Evolutionary conservation across 768 basidiomycete genomes (phyloP), one percentile per base, ranked within the genome.

Genomic region (Leccinum sublutescens): DNA sequence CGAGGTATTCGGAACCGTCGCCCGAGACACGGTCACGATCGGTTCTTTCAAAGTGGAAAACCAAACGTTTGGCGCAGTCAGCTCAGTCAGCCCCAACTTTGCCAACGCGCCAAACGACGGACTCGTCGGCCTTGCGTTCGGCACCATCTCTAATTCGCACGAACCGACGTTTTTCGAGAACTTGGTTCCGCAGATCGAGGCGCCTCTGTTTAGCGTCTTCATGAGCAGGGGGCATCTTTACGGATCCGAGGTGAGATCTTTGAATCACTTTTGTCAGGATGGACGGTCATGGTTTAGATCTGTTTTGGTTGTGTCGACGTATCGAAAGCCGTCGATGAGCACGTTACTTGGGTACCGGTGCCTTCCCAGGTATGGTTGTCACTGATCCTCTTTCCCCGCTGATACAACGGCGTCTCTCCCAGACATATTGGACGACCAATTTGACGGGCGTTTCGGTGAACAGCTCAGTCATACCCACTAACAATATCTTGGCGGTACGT

Each of bases 101-200:
- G 70, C 73, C 34, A 64, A 66, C 40, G 74, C 76, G 17, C 85
- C 86, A 8, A 84, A 78, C 58, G 78, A 79, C 50, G 88, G 87
- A 11, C 74, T 88, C 11, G 67, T 86, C 7, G 87, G 87, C 25
- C 70, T 89, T 66, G 86, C 83, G 11, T 89, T 89, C 63, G 73
- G 82, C 36, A 73, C 79, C 45, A 85, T 89, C 56, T 71, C 86
- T 11, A 70, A 64, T 50, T 78, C 76, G 0, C 66, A 64, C 12
- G 61, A 77, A 54, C 77, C 80, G 8, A 88, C 87, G 0, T 82
- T 87, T 63, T 85, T 88, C 61, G 88, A 89, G 70, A 87, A 82
- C 62, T 68, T 89, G 40, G 78, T 88, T 17, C 62, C 66, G 14
- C 62, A 71, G 62, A 57, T 87, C 27, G 66, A 71, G 4, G 70